These are phyloP conservation scores for Vitis cinerea DNA, from an alignment of 164 flowering plant genomes.

Conservation along the genomic window DNA sequence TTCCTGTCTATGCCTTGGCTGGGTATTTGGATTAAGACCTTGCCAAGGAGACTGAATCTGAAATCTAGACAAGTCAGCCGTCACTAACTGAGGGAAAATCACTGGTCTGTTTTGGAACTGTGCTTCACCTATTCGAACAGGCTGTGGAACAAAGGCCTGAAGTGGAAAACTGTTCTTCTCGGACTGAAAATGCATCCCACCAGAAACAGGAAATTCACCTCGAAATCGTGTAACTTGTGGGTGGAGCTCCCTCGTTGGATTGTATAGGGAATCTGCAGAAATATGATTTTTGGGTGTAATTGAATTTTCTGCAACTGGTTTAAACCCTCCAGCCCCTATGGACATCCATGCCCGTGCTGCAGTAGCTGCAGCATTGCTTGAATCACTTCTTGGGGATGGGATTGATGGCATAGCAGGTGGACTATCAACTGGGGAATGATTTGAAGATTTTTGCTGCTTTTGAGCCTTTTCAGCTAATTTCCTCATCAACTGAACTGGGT, in stretches of 20 bases:
- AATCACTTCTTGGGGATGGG: constrained; percentile 46
- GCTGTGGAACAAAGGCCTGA: constrained; percentile 43
- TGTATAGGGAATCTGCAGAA: constrained; percentile 57
- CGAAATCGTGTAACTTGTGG: constrained; percentile 33
- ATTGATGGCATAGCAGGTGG: constrained; percentile 26
- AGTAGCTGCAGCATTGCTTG: constrained; percentile 48
- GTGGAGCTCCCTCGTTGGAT: constrained; percentile 42
- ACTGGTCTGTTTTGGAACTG: constrained; percentile 45
- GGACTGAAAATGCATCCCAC: constrained; percentile 32
- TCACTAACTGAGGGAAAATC: constrained; percentile 46
- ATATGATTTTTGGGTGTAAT: constrained; percentile 40
- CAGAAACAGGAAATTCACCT: constrained; percentile 41
- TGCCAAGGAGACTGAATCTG: constrained; percentile 61
- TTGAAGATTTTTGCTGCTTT: constrained; percentile 43
- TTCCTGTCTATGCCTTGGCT: constrained; percentile 57
- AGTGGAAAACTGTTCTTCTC: constrained; percentile 41
- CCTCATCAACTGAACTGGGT: constrained; percentile 76
- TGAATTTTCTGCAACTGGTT: constrained; percentile 35
- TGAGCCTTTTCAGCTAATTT: constrained; percentile 52
- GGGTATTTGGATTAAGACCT: constrained; percentile 49
- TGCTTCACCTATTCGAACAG: constrained; percentile 27
- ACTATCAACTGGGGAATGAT: constrained; percentile 22
- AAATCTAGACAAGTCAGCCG: constrained; percentile 55
- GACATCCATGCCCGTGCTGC: constrained; percentile 90
- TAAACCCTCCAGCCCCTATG: constrained; percentile 52